These are phyloP conservation scores for Mycena vulgaris DNA, from an alignment of 768 basidiomycete genomes.

Conservation along the genomic window DNA sequence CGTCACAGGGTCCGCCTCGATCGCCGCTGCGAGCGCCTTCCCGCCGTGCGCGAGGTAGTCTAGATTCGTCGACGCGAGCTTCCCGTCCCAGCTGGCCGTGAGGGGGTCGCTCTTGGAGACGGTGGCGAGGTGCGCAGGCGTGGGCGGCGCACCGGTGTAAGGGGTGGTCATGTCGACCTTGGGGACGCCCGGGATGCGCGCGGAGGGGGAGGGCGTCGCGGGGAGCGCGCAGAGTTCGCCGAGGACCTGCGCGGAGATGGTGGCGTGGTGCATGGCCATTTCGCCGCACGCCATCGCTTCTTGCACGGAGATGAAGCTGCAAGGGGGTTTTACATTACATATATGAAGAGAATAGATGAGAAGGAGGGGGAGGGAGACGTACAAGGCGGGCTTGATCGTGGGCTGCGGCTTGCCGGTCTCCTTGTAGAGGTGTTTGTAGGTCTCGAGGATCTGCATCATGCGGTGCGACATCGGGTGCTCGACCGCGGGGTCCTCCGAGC, in stretches of 20 bases:
- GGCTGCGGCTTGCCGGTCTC: slow-evolving; percentile 53
- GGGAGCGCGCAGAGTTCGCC: slow-evolving; percentile 27
- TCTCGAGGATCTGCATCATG: slow-evolving; percentile 43
- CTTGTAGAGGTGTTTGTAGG: slow-evolving; percentile 49
- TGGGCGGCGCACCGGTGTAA: too few relatives aligned
- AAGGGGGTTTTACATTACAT: background rate
- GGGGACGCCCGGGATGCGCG: slow-evolving; percentile 30
- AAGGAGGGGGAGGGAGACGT: background rate
- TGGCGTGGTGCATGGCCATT: slow-evolving; percentile 37
- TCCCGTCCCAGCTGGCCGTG: slow-evolving; percentile 26
- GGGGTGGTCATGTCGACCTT: slow-evolving; percentile 24
- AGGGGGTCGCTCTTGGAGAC: slow-evolving; percentile 28
- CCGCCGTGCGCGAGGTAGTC: slow-evolving; percentile 51
- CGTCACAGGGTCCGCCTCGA: slow-evolving; percentile 50
- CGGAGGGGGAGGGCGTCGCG: slow-evolving; percentile 22
- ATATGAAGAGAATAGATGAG: too few relatives aligned
- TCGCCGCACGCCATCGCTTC: slow-evolving; percentile 39
- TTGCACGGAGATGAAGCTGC: slow-evolving; percentile 34
- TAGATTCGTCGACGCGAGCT: slow-evolving; percentile 28
- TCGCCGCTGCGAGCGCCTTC: slow-evolving; percentile 44
- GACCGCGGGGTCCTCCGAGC: slow-evolving; percentile 48
- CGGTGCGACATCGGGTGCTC: slow-evolving; percentile 53
- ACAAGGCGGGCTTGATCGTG: slow-evolving; percentile 40
- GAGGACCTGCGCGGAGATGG: slow-evolving; percentile 26
- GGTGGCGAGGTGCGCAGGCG: slow-evolving; percentile 25